Conservation (phyloP, 495 filamentous ascomycete genomes). For the Penicillium riverlandense region DNA sequence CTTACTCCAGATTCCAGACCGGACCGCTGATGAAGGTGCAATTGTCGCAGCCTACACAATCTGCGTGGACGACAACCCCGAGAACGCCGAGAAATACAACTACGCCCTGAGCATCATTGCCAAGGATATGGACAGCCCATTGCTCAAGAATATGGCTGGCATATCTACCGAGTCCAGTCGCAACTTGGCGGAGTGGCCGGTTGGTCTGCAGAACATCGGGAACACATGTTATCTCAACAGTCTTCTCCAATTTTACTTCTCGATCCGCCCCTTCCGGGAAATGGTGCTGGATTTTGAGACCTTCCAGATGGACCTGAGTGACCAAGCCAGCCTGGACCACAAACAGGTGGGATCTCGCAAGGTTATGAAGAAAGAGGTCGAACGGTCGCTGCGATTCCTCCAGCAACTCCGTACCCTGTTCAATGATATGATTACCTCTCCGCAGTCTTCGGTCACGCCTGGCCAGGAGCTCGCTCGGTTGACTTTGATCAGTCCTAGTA, state of each 20-base stretch:
- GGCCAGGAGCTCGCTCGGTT: conserved; percentile 75
- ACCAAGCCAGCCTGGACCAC: conserved; percentile 42
- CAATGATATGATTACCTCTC: conserved; percentile 55
- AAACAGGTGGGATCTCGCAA: conserved; percentile 61
- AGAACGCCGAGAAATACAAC: conserved; percentile 38
- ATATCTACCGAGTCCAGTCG: conserved; percentile 24
- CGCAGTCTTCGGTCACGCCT: conserved; percentile 50
- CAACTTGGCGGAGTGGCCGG: conserved; percentile 51
- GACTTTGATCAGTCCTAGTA: conserved; percentile 58
- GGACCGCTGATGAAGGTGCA: conserved; percentile 42
- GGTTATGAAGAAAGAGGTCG: conserved; percentile 54
- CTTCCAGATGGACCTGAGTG: conserved; percentile 55
- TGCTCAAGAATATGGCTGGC: conserved; percentile 32
- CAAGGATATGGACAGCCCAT: conserved; percentile 36
- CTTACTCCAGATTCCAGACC: conserved; percentile 47
- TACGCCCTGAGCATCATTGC: conserved; percentile 45
- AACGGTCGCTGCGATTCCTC: conserved; percentile 63
- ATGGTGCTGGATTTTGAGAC: conserved; percentile 69
- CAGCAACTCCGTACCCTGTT: conserved; percentile 69
- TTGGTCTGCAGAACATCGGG: conserved; percentile 85
- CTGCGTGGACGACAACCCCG: conserved; percentile 41
- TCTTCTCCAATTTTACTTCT: conserved; percentile 91
- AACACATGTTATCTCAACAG: conserved; percentile 99
- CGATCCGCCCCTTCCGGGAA: conserved; percentile 72
- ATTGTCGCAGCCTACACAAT: conserved; percentile 46